Conservation (phyloP, 2,329 filamentous ascomycete genomes). For the Ophiostoma triangulosporum region DNA sequence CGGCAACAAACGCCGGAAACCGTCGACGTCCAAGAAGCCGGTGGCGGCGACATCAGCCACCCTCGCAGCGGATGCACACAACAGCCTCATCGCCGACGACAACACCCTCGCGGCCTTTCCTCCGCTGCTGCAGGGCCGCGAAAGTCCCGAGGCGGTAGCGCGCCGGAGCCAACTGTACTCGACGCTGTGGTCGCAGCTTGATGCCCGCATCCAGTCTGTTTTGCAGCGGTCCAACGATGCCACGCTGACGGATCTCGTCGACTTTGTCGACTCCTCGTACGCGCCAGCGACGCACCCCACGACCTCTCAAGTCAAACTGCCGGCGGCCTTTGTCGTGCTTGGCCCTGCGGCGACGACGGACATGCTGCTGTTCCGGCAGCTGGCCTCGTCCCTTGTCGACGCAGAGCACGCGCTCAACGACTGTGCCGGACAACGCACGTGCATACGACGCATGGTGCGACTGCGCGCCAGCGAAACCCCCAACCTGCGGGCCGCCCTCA, state of each 20-base stretch:
- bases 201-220: constrained; percentile 48
- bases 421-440: neutral
- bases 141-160: constrained; percentile 32
- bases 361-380: constrained; percentile 56
- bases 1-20: neutral
- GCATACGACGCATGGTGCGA: constrained; percentile 44
- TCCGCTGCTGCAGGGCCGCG: constrained; percentile 40
- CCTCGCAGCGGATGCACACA: neutral
- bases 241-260: constrained; percentile 43
- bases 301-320: constrained; percentile 35
- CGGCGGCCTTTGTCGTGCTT: constrained; percentile 60
- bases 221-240: constrained; percentile 46
- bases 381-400: constrained; percentile 41
- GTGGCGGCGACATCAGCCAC: neutral
- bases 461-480: constrained; percentile 58
- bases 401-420: constrained; percentile 17
- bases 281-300: neutral
- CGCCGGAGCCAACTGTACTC: constrained; percentile 48
- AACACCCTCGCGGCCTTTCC: constrained; percentile 28
- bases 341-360: constrained; percentile 69
- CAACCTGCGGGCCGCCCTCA: constrained; percentile 60
- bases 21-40: neutral
- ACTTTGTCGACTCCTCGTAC: constrained; percentile 35
- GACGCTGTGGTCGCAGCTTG: constrained; percentile 49
- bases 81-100: neutral